phyloP scores from a whole-genome alignment of 805 yeast species.

The Yamadazyma sp. region DNA sequence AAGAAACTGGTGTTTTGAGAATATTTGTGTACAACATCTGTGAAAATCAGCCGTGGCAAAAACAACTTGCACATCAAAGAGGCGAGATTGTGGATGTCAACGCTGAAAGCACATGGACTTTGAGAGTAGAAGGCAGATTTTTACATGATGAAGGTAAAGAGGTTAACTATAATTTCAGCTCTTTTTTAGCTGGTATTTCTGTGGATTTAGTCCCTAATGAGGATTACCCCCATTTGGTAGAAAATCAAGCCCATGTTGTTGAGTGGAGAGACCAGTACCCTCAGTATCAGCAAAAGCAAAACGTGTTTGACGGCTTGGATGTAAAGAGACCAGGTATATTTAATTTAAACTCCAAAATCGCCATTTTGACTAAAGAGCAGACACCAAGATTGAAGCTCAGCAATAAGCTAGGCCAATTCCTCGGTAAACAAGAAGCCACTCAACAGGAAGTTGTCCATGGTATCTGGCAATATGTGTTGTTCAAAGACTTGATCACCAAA shows the following conservation, averaged over 20 bases:
- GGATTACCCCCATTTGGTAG: slow-evolving; percentile 37
- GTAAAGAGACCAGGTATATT: slow-evolving; percentile 72
- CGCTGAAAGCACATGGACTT: slow-evolving; percentile 68
- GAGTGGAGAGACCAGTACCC: slow-evolving; percentile 83
- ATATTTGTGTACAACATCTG: slow-evolving; percentile 79
- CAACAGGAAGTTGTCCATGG: slow-evolving; percentile 82
- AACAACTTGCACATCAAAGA: slow-evolving; percentile 26
- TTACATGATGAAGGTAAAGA: slow-evolving; percentile 48
- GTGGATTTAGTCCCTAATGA: slow-evolving; percentile 61
- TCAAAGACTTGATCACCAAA: slow-evolving; percentile 53
- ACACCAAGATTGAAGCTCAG: slow-evolving; percentile 67
- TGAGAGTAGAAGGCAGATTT: slow-evolving; percentile 84
- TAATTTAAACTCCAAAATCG: slow-evolving; percentile 61
- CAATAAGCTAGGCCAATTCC: slow-evolving; percentile 60
- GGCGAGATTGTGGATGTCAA: slow-evolving; percentile 19
- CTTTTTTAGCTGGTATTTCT: slow-evolving; percentile 79
- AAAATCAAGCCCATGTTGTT: slow-evolving; percentile 46
- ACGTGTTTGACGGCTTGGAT: slow-evolving; percentile 81
- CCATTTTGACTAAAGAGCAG: slow-evolving; percentile 70
- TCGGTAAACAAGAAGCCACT: slow-evolving; percentile 77
- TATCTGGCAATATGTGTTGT: slow-evolving; percentile 76
- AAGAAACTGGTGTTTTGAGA: slow-evolving; percentile 64
- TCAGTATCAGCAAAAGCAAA: slow-evolving; percentile 10
- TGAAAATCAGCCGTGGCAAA: slow-evolving; percentile 85
- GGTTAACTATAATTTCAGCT: slow-evolving; percentile 53